Percentiles rank a stretch among this genome's conserved stretches.
These are phyloP conservation scores for Alopecurus myosuroides DNA, from an alignment of 176 grass and related monocot genomes.

Conservation along the genomic window DNA sequence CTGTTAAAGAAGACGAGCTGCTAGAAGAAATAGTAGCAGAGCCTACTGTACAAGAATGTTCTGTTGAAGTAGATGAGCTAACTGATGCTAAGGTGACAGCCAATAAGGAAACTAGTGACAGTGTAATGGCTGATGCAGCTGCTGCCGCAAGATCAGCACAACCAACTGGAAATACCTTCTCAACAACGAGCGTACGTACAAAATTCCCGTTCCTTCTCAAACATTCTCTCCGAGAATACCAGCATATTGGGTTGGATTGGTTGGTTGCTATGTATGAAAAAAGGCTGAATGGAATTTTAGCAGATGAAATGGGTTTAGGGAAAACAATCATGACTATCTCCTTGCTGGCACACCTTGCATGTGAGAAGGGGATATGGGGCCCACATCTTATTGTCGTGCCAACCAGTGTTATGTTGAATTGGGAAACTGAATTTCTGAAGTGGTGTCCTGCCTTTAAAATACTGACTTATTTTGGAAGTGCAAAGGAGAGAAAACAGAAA, in stretches of 20 bases:
- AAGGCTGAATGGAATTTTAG: slow-evolving; percentile 97
- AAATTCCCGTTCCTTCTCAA: slow-evolving; percentile 99
- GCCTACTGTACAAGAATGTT: slow-evolving; percentile 14
- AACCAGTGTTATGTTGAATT: slow-evolving; percentile 99
- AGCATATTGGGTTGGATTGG: slow-evolving; percentile 99
- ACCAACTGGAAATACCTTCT: slow-evolving; percentile 97
- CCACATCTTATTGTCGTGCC: slow-evolving; percentile 98
- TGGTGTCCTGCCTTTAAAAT: slow-evolving; percentile 99
- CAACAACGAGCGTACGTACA: slow-evolving; percentile 86
- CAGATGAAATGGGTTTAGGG: slow-evolving; percentile 98
- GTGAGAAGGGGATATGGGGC: slow-evolving; percentile 99
- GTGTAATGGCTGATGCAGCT: slow-evolving; percentile 91
- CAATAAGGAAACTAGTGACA: slow-evolving; percentile 48
- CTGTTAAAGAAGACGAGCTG: background rate
- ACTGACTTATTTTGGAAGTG: slow-evolving; percentile 95
- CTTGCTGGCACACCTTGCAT: slow-evolving; percentile 87
- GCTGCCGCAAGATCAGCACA: slow-evolving; percentile 97
- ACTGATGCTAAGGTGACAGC: slow-evolving; percentile 32
- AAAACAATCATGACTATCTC: slow-evolving; percentile 99
- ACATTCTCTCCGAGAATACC: slow-evolving; percentile 96
- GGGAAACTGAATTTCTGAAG: slow-evolving; percentile 99
- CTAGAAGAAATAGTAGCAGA: background rate
- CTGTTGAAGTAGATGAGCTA: slow-evolving; percentile 2
- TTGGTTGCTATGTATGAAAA: slow-evolving; percentile 98
- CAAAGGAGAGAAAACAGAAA: slow-evolving; percentile 98